A percentile compares a stretch with the other conserved stretches of the same genome.
These are phyloP conservation scores for Boletales sp. DNA, from an alignment of 768 basidiomycete species.

Conservation along the genomic window DNA sequence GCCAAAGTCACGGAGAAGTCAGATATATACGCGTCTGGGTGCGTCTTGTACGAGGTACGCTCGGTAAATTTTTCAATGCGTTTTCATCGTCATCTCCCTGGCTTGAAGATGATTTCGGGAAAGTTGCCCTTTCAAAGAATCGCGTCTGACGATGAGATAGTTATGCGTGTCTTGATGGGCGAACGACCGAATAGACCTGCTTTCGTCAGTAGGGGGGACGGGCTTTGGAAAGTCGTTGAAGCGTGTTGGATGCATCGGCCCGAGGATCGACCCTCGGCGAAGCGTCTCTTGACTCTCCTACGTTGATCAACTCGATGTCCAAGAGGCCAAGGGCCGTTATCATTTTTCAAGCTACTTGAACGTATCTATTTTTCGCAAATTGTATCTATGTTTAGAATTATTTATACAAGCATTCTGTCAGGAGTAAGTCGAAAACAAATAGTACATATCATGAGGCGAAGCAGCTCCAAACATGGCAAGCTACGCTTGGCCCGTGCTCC, in stretches of 20 bases:
- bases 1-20: conserved; percentile 11
- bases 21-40: conserved; percentile 28
- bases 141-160: not conserved
- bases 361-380: too few relatives aligned
- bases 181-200: conserved; percentile 7
- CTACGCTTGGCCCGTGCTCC: too few relatives aligned
- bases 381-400: too few relatives aligned
- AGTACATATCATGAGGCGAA: too few relatives aligned
- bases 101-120: conserved; percentile 18
- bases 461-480: too few relatives aligned
- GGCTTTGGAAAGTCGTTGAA: conserved; percentile 10
- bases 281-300: not conserved
- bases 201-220: conserved; percentile 1
- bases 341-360: too few relatives aligned
- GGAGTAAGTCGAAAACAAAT: too few relatives aligned
- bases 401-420: too few relatives aligned
- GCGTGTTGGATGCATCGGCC: conserved; percentile 10
- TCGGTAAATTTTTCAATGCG: not conserved
- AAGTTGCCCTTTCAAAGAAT: conserved; percentile 8
- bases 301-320: not conserved
- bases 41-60: conserved; percentile 28
- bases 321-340: too few relatives aligned
- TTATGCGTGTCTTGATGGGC: not conserved
- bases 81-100: not conserved
- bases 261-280: conserved; percentile 12